Conservation (phyloP, 2,329 filamentous ascomycete species). For the Colletotrichum eleusines region DNA sequence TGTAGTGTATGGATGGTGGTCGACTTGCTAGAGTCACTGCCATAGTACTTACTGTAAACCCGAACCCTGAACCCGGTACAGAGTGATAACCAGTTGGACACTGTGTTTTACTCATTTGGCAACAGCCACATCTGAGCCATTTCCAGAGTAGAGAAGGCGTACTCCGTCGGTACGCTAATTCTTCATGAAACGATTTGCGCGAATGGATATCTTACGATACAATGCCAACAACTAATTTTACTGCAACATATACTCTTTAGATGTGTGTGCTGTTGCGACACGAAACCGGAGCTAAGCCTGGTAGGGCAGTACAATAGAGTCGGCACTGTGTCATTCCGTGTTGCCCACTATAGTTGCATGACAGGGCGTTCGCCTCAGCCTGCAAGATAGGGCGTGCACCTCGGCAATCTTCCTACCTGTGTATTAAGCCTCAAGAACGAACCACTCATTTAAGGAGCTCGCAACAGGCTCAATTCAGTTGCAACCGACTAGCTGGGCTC, state of each 20-base stretch:
- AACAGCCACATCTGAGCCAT: too few species aligned
- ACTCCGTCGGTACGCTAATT: too few species aligned
- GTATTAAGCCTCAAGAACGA: slow-evolving; percentile 7
- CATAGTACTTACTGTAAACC: too few species aligned
- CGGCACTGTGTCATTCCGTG: slow-evolving; percentile 4
- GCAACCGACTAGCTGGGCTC: neutral
- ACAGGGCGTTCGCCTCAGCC: slow-evolving; percentile 24
- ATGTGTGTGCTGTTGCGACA: neutral
- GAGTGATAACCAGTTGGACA: too few species aligned
- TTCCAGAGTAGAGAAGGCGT: too few species aligned
- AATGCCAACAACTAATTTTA: too few species aligned
- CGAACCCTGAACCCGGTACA: too few species aligned
- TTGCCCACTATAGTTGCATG: neutral
- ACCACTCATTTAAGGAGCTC: neutral
- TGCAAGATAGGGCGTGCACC: slow-evolving; percentile 16
- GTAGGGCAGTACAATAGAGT: slow-evolving; percentile 5
- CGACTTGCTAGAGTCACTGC: neutral
- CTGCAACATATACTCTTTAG: too few species aligned
- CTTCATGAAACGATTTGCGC: too few species aligned
- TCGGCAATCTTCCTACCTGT: slow-evolving; percentile 9
- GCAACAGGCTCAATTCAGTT: neutral
- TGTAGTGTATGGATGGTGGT: neutral
- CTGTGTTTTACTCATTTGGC: too few species aligned
- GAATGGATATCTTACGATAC: too few species aligned
- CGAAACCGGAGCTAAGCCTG: slow-evolving; percentile 8